Evolutionary conservation across 495 filamentous ascomycete species (phyloP).

Genomic region (Neurospora sp.): DNA sequence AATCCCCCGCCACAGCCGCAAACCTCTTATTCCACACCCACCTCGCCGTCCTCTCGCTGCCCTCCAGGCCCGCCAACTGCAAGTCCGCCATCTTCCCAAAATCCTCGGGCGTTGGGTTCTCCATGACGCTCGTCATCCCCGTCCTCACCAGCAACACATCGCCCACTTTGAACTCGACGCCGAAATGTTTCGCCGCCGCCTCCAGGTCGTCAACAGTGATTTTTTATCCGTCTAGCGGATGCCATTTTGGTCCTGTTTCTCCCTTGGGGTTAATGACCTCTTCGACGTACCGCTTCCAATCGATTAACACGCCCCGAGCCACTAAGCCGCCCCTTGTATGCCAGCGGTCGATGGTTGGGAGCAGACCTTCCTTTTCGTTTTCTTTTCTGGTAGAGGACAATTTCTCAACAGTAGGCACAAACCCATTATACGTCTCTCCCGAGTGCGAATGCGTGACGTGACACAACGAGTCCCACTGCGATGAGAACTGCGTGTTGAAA

Average conservation of each 20-base stretch:
- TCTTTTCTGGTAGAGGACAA: conserved; percentile 5
- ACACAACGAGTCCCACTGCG: conserved; percentile 72
- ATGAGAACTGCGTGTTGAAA: conserved; percentile 66
- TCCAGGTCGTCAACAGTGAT: conserved; percentile 51
- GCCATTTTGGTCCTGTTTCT: conserved; percentile 27
- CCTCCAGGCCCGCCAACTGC: conserved; percentile 31
- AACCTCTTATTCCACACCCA: conserved; percentile 49
- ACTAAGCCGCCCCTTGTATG: conserved; percentile 40
- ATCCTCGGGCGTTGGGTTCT: conserved; percentile 30
- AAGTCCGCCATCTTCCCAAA: conserved; percentile 33
- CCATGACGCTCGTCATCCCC: conserved; percentile 52
- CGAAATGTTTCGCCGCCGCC: conserved; percentile 46
- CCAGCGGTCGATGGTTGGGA: conserved; percentile 34
- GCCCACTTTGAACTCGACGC: conserved; percentile 43
- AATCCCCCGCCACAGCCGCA: conserved; percentile 43
- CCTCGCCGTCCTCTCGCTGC: conserved; percentile 45
- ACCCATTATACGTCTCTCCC: conserved; percentile 45
- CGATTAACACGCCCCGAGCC: conserved; percentile 49
- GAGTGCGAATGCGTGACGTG: conserved; percentile 34
- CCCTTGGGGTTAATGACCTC: conserved; percentile 25
- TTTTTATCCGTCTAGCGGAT: conserved; percentile 48
- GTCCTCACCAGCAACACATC: conserved; percentile 62
- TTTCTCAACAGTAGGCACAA: conserved; percentile 18
- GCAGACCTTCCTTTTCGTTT: conserved; percentile 8
- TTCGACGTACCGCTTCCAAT: conserved; percentile 35